Evolutionary conservation across 345 rosid species (phyloP).

Genomic region (Eucalyptus curtisii): DNA sequence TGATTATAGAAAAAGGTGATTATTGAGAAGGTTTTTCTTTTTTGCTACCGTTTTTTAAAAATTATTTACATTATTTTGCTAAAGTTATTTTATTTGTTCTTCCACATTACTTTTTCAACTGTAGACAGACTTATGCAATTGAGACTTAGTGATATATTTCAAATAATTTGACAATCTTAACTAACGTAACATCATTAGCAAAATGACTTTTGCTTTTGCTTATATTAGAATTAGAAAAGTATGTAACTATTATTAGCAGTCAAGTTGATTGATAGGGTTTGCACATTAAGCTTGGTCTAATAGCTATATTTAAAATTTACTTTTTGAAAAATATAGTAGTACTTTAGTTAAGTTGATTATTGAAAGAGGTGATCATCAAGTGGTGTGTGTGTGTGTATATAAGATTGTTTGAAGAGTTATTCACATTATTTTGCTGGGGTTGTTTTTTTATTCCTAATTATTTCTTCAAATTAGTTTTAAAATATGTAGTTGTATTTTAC

Average conservation of each 20-base stretch:
- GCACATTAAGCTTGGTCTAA: background rate
- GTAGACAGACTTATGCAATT: background rate
- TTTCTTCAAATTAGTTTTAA: background rate
- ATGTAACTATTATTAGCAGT: background rate
- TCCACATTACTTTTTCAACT: background rate
- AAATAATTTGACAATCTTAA: background rate
- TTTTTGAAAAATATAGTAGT: background rate
- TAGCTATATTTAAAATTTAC: background rate
- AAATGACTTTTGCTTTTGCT: background rate
- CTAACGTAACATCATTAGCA: background rate
- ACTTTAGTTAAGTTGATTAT: background rate
- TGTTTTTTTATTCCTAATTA: background rate
- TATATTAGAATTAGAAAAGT: background rate
- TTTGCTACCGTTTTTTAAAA: too few species aligned
- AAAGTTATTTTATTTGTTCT: too few species aligned
- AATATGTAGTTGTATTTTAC: background rate
- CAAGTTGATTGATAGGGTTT: background rate
- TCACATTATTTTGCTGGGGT: background rate
- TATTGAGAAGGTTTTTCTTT: background rate
- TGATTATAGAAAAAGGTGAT: background rate
- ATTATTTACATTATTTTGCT: background rate
- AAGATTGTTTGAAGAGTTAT: background rate
- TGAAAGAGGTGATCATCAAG: background rate
- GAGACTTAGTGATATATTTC: background rate
- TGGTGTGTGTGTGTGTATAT: too few species aligned